Base-by-base conservation (phyloP, 345 rosid genomes). In the Ceriops zippeliana region DNA sequence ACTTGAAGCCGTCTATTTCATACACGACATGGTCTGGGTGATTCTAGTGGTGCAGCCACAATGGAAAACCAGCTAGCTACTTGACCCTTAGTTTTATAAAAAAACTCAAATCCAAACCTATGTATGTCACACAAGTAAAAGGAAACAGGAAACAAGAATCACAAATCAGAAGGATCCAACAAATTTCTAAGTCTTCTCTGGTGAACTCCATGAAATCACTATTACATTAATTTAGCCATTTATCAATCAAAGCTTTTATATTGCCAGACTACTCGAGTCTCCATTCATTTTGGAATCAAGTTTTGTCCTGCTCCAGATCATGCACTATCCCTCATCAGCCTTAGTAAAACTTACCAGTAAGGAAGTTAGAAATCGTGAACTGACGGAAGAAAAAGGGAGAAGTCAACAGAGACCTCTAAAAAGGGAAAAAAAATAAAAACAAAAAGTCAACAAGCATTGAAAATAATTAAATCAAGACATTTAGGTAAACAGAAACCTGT, bases 321-420 rank as follows among this genome's bases (percentile, higher is more conserved):
- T 54, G 58, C 6, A 9, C 5, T 0, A 7, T 22, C 8, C 15
- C 24, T 21, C 10, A 54, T 54, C 16, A 22, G 9, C 27, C 5
- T 54, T 22, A 30, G 17, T 42, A 11, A 37, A 53, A 53, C 28
- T n/a, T 53, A 9, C 13, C 9, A 8, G 13, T 22, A 22, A 56
- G 59, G 28, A 56, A 8, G 4, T 28, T 16, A 11, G 21, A 37
- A 46, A 58, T 65, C 32, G 32, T 52, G 28, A 15, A 10, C 38
- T 37, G 9, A 53, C 15, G 28, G 20, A 57, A 63, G 61, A 17
- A 62, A 76, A 47, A 58, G 21, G 28, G 28, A 59, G 68, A 54
- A 68, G 34, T 47, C 21, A 58, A 38, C n/a, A 20, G 19, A 42
- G 34, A 61, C 38, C 42, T 28, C 22, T 32, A 20, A 51, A 26